phyloP scores from a whole-genome alignment of 257 asterid species.

The Cordia subcordata region DNA sequence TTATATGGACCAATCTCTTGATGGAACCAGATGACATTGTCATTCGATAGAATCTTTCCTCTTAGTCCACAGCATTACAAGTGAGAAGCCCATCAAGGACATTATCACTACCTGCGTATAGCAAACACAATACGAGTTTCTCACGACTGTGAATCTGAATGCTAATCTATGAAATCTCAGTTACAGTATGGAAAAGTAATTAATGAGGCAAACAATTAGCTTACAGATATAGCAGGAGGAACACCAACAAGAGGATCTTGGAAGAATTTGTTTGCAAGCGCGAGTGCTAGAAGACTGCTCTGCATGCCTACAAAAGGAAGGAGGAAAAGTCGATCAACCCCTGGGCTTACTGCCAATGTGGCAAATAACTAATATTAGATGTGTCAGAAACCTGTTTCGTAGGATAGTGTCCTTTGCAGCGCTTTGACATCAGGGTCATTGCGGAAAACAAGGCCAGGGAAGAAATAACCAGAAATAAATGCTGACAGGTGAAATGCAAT shows the following conservation, averaged over 20 bases:
- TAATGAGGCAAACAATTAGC: slow-evolving; percentile 9
- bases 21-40: slow-evolving; percentile 2
- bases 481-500: slow-evolving; percentile 79
- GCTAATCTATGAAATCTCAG: not conserved
- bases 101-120: slow-evolving; percentile 75
- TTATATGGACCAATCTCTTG: no score
- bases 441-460: slow-evolving; percentile 59
- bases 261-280: slow-evolving; percentile 86
- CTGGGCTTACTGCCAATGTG: not conserved
- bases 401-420: slow-evolving; percentile 88
- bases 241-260: slow-evolving; percentile 89
- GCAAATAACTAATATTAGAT: not conserved
- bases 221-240: slow-evolving; percentile 96
- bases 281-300: slow-evolving; percentile 96
- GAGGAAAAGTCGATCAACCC: not conserved
- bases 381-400: slow-evolving; percentile 65
- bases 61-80: slow-evolving; percentile 78
- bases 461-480: slow-evolving; percentile 58
- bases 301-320: slow-evolving; percentile 67
- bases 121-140: not conserved
- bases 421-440: slow-evolving; percentile 67
- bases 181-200: not conserved
- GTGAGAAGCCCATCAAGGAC: slow-evolving; percentile 96
- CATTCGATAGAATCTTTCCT: slow-evolving; percentile 31
- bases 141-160: not conserved